Evolutionary conservation across 2,329 filamentous ascomycete genomes (phyloP).

Genomic region (Zalaria obscura): DNA sequence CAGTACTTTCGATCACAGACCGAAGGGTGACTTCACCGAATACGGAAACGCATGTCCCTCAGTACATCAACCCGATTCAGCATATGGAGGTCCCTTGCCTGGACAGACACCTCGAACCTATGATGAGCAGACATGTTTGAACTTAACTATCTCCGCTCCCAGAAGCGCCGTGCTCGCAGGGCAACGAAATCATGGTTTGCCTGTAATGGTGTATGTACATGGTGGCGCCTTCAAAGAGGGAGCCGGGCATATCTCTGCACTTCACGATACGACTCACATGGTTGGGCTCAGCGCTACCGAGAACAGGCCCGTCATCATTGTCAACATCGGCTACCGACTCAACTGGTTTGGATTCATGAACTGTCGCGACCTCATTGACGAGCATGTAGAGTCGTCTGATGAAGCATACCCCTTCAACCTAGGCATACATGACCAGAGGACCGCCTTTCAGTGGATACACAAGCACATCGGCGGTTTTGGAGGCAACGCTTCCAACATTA

Average conservation of each 20-base stretch:
- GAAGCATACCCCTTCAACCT: conserved; percentile 11
- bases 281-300: conserved; percentile 29
- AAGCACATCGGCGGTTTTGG: conserved; percentile 22
- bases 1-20: background rate
- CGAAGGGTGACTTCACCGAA: background rate
- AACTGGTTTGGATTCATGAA: conserved; percentile 25
- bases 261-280: conserved; percentile 32
- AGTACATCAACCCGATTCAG: background rate
- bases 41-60: background rate
- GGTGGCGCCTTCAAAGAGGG: conserved; percentile 37
- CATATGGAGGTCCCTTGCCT: background rate
- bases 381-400: conserved; percentile 1
- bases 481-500: conserved; percentile 22
- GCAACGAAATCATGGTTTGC: conserved; percentile 21
- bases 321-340: conserved; percentile 33
- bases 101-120: background rate
- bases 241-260: conserved; percentile 34
- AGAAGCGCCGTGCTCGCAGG: conserved; percentile 5
- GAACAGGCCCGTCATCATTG: conserved; percentile 30
- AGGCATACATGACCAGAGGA: conserved; percentile 14
- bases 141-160: conserved; percentile 3
- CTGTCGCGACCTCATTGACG: conserved; percentile 8
- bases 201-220: conserved; percentile 39
- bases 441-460: conserved; percentile 22
- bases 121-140: background rate